These are phyloP conservation scores for Alisma plantagoaquatica DNA, from an alignment of 106 monocot species.

Conservation along the genomic window DNA sequence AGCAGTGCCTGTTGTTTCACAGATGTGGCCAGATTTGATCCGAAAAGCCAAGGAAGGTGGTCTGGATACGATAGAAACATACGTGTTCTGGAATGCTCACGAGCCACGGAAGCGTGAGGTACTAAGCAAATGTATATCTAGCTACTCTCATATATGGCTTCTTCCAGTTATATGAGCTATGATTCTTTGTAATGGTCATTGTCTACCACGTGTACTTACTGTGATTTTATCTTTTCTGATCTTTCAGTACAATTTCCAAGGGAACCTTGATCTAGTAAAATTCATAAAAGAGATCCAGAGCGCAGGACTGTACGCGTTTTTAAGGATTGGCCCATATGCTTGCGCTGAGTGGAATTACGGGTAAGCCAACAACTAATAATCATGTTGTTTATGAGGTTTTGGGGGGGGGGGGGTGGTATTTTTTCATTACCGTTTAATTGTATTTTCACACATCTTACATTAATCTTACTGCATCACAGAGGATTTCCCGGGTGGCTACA, in stretches of 20 bases:
- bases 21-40: conserved; percentile 36
- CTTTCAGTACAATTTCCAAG: conserved; percentile 23
- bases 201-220: no score
- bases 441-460: no score
- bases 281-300: conserved; percentile 19
- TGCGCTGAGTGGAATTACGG: conserved; percentile 26
- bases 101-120: conserved; percentile 25
- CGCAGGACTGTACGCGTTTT: conserved; percentile 20
- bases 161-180: no score
- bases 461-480: no score
- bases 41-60: conserved; percentile 32
- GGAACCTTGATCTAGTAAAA: conserved; percentile 14
- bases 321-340: conserved; percentile 23
- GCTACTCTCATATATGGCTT: no score
- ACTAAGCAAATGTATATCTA: no score
- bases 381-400: no score
- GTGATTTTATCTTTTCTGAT: no score
- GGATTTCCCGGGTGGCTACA: conserved; percentile 26
- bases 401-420: no score
- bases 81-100: conserved; percentile 36
- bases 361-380: conserved; percentile 1
- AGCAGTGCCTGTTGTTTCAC: no score
- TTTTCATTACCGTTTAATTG: no score
- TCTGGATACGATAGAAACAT: conserved; percentile 31
- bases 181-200: no score